Conservation (phyloP, 176 grass and related monocot species). For the Typha latifolia region DNA sequence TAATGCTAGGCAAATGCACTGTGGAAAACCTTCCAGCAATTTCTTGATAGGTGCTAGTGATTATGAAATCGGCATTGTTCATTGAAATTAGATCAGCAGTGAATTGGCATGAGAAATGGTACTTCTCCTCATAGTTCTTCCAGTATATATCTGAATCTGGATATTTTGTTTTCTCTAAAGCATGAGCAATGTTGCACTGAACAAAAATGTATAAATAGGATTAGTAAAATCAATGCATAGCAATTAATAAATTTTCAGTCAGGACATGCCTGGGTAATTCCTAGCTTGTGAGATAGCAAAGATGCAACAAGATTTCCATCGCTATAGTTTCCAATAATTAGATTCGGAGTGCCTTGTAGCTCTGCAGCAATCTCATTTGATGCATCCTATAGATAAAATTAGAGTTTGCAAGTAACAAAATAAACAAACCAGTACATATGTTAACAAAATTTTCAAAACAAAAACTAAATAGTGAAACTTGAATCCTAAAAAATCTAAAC, state of each 20-base stretch:
- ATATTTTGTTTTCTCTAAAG: constrained; percentile 96
- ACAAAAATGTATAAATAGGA: constrained; percentile 13
- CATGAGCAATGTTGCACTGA: constrained; percentile 98
- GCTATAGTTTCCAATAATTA: constrained; percentile 97
- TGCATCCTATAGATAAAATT: constrained; percentile 51
- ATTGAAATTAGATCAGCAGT: constrained; percentile 94
- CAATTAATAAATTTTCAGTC: neutral
- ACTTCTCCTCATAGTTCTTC: constrained; percentile 82
- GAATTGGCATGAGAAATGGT: constrained; percentile 96
- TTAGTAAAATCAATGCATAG: constrained; percentile 13
- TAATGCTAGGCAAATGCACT: neutral
- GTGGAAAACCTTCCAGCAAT: constrained; percentile 84
- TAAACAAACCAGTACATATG: neutral
- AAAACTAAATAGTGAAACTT: too few relatives aligned
- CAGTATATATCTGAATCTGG: constrained; percentile 92
- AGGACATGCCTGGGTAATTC: constrained; percentile 65
- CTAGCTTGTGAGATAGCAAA: constrained; percentile 76
- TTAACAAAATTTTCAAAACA: neutral
- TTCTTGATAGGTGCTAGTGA: constrained; percentile 98
- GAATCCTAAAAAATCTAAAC: too few relatives aligned
- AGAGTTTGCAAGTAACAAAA: neutral
- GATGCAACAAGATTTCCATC: constrained; percentile 98
- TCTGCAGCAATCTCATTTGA: constrained; percentile 79
- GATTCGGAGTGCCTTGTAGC: constrained; percentile 76
- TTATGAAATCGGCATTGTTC: constrained; percentile 98